Evolutionary conservation across 345 rosid genomes (phyloP).

Genomic region (Boechera retrofracta): DNA sequence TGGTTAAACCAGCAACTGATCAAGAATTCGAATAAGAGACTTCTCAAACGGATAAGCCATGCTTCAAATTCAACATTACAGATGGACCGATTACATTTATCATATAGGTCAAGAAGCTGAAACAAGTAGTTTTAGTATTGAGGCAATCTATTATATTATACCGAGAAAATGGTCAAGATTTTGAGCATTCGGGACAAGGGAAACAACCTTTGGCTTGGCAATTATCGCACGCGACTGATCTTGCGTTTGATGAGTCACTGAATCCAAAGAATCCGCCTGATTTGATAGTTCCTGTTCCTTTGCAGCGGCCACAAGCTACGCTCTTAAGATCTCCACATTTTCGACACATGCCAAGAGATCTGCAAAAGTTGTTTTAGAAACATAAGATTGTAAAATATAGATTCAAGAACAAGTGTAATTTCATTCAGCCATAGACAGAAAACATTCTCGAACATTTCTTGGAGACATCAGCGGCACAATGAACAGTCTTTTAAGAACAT

Average conservation of each 20-base stretch:
- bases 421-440: not conserved
- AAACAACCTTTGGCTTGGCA: constrained; percentile 80
- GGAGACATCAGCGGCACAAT: not conserved
- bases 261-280: constrained; percentile 59
- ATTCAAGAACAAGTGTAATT: constrained; percentile 4
- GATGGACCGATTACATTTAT: constrained; percentile 9
- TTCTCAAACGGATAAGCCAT: constrained; percentile 9
- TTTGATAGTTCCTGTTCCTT: constrained; percentile 72
- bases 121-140: constrained; percentile 29
- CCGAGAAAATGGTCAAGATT: constrained; percentile 30
- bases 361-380: constrained; percentile 42
- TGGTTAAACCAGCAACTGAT: constrained; percentile 18
- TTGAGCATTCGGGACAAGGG: constrained; percentile 74
- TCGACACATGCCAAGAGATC: constrained; percentile 84
- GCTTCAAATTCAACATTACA: constrained; percentile 9
- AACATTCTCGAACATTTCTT: not conserved
- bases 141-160: constrained; percentile 4
- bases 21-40: not conserved
- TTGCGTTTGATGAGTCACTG: constrained; percentile 40
- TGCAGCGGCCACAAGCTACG: constrained; percentile 78
- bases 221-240: constrained; percentile 52
- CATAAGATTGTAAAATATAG: constrained; percentile 1
- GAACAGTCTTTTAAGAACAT: not conserved
- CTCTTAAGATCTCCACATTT: constrained; percentile 81
- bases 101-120: constrained; percentile 17